Percentiles rank a stretch among this genome's conserved stretches.
These are phyloP conservation scores for Ceratonia siliqua DNA, from an alignment of 306 rosid genomes.

Conservation along the genomic window DNA sequence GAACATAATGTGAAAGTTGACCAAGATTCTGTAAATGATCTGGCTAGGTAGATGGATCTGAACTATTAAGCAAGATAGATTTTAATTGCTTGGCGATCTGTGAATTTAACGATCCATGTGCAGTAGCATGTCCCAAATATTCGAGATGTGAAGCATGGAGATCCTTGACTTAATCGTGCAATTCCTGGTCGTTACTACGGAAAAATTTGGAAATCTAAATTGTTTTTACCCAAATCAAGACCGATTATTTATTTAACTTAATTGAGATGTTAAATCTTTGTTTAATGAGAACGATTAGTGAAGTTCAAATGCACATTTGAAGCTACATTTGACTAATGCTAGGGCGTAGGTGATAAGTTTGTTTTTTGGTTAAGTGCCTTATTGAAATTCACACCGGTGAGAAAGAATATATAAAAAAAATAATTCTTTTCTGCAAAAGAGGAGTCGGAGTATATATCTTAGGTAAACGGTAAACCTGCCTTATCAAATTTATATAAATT, in stretches of 20 bases:
- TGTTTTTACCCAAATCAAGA: background rate
- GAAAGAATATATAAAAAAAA: no score
- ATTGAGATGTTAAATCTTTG: background rate
- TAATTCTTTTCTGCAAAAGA: no score
- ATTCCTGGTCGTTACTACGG: background rate
- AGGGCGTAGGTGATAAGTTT: no score
- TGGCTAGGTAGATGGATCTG: constrained; percentile 48
- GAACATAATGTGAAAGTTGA: constrained; percentile 65
- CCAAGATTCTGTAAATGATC: constrained; percentile 55
- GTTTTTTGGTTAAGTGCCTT: no score
- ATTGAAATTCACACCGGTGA: no score
- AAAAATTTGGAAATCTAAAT: background rate
- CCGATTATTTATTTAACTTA: background rate
- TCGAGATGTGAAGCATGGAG: constrained; percentile 31
- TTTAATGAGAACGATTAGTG: background rate
- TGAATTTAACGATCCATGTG: constrained; percentile 17
- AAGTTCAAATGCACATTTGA: background rate
- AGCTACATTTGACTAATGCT: background rate
- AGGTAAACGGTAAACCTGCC: no score
- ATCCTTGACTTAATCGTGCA: background rate
- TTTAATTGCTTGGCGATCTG: constrained; percentile 24
- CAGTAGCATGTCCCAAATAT: constrained; percentile 28
- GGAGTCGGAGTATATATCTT: no score
- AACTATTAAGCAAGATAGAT: constrained; percentile 13
- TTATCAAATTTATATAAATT: no score